Evolutionary conservation across 2,329 filamentous ascomycete genomes (phyloP).

Genomic region (Davidsoniella virescens): DNA sequence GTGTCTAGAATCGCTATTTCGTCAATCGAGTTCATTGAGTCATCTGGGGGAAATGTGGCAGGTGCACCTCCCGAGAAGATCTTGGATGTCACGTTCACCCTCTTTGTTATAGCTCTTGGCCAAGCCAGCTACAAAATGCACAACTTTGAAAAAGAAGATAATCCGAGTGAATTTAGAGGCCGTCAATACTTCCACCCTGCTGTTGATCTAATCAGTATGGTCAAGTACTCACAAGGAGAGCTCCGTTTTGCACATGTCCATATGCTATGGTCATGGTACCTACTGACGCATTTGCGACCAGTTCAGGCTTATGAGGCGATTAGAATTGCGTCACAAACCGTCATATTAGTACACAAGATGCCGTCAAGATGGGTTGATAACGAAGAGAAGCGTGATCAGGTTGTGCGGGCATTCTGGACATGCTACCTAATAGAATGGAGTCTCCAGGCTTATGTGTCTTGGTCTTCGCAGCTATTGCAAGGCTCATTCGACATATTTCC

Average conservation of each 20-base stretch:
- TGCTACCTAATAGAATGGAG: slow-evolving; percentile 16
- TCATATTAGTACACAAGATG: slow-evolving; percentile 11
- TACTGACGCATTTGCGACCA: slow-evolving; percentile 14
- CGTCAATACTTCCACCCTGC: slow-evolving; percentile 14
- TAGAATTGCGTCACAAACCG: slow-evolving; percentile 9
- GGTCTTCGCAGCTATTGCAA: slow-evolving; percentile 14
- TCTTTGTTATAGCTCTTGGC: slow-evolving; percentile 14
- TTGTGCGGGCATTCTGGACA: slow-evolving; percentile 16
- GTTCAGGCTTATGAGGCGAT: slow-evolving; percentile 15
- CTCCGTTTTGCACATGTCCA: slow-evolving; percentile 1
- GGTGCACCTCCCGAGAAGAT: neutral
- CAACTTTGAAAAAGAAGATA: slow-evolving; percentile 1
- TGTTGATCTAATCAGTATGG: slow-evolving; percentile 10
- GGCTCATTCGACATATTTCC: slow-evolving; percentile 13
- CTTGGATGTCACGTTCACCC: slow-evolving; percentile 12
- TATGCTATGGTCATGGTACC: slow-evolving; percentile 6
- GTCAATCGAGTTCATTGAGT: slow-evolving; percentile 1
- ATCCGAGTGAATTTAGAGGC: slow-evolving; percentile 7
- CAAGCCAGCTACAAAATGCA: slow-evolving; percentile 6
- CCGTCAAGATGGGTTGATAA: slow-evolving; percentile 2
- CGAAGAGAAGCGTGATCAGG: slow-evolving; percentile 11
- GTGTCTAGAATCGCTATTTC: slow-evolving; percentile 10
- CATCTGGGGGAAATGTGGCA: neutral
- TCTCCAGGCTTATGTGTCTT: slow-evolving; percentile 15
- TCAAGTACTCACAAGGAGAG: slow-evolving; percentile 5